Conservation (phyloP, 1,284 basidiomycete genomes). For the Tausonia pullulans region DNA sequence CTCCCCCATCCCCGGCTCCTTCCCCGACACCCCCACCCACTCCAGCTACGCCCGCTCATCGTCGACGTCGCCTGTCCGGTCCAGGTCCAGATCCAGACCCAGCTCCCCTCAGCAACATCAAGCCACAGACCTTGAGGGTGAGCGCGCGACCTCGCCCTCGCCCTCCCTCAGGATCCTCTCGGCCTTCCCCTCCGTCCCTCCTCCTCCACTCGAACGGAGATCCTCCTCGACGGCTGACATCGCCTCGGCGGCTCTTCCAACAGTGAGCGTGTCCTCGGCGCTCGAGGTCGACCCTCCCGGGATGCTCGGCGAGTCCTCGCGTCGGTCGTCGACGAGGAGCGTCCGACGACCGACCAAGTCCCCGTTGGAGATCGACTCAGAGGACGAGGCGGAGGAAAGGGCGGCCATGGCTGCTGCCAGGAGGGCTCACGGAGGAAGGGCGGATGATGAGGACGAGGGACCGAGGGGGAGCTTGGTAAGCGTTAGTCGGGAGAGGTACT, state of each 20-base stretch:
- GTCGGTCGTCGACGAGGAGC: neutral
- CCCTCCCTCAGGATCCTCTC: neutral
- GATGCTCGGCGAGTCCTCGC: neutral
- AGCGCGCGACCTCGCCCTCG: neutral
- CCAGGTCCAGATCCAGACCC: neutral
- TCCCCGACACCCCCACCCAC: slow-evolving; percentile 6
- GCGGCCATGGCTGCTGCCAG: too few relatives aligned
- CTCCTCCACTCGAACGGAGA: neutral
- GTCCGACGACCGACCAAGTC: neutral
- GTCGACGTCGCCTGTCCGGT: neutral
- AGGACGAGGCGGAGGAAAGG: neutral
- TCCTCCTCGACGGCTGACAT: neutral
- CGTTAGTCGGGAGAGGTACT: slow-evolving; percentile 7
- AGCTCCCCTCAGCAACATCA: neutral
- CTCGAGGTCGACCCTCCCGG: neutral
- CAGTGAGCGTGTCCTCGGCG: neutral
- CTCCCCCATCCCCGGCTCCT: slow-evolving; percentile 4
- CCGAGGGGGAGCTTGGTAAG: neutral
- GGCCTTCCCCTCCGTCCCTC: neutral
- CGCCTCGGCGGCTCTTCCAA: neutral
- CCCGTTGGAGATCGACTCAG: neutral
- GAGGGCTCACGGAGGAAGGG: too few relatives aligned
- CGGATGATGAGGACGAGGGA: neutral
- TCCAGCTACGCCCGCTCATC: neutral
- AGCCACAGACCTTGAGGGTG: too few relatives aligned